Evolutionary conservation across 164 flowering plant genomes (phyloP).

Genomic region (Vitis riparia): DNA sequence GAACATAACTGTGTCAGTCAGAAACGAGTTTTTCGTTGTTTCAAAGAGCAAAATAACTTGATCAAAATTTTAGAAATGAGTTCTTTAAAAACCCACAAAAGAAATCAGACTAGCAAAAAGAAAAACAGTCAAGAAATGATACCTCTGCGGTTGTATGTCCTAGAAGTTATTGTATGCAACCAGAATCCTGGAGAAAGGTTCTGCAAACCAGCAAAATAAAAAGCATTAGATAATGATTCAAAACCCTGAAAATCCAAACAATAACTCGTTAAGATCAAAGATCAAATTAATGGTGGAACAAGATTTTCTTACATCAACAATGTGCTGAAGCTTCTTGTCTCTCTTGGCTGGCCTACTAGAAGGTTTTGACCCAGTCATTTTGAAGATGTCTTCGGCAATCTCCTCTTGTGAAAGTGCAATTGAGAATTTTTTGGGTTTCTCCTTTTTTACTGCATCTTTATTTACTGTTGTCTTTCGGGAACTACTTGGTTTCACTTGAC

Average conservation of each 20-base stretch:
- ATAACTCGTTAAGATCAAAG: background rate
- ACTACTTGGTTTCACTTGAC: no score
- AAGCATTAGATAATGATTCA: no score
- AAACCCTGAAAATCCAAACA: background rate
- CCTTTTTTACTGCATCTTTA: conserved; percentile 2
- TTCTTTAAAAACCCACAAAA: conserved; percentile 1
- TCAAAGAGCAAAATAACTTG: no score
- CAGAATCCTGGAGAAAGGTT: conserved; percentile 15
- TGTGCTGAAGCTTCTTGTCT: conserved; percentile 28
- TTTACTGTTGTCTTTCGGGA: no score
- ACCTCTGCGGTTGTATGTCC: conserved; percentile 13
- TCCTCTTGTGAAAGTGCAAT: conserved; percentile 23
- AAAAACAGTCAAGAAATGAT: background rate
- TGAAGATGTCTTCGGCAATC: conserved; percentile 32
- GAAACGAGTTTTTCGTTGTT: no score
- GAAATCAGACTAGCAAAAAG: background rate
- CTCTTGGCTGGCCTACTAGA: conserved; percentile 34
- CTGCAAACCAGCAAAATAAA: conserved; percentile 7
- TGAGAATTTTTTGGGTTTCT: conserved; percentile 12
- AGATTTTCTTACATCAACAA: conserved; percentile 24
- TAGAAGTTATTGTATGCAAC: conserved; percentile 5
- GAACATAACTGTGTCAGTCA: no score
- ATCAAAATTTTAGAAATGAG: no score
- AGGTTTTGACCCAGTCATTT: conserved; percentile 35
- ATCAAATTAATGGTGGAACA: background rate